A percentile compares a stretch with the other conserved stretches of the same genome.
phyloP scores from a whole-genome alignment of 139 green algal species.

The Yamagishiella unicocca region DNA sequence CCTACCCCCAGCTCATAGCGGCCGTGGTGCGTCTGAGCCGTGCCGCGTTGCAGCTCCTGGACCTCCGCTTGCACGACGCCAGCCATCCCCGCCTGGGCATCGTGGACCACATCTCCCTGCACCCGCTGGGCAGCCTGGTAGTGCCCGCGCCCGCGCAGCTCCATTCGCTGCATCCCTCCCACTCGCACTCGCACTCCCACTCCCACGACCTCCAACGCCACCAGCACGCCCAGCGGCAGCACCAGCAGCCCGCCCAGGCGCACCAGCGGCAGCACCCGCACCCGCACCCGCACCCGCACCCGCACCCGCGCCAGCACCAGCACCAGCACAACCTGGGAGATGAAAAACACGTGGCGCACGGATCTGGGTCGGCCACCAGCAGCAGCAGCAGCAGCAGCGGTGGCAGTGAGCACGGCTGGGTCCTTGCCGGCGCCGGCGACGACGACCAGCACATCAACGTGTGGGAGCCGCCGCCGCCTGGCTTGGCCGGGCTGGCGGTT shows the following conservation, averaged over 20 bases:
- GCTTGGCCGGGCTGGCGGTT: not conserved
- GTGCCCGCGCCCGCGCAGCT: not conserved
- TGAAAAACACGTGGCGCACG: no score
- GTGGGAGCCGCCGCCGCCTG: constrained; percentile 24
- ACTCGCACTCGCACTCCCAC: not conserved
- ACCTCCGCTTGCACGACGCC: constrained; percentile 75
- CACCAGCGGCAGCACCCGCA: not conserved
- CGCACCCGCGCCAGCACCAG: not conserved
- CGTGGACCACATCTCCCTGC: constrained; percentile 84
- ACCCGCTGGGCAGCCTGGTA: constrained; percentile 67
- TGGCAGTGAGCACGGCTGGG: not conserved
- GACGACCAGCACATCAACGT: not conserved
- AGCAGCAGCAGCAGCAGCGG: not conserved
- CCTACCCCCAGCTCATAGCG: constrained; percentile 48
- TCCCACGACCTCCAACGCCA: not conserved
- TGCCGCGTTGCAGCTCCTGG: constrained; percentile 66
- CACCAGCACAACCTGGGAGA: not conserved
- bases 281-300: not conserved
- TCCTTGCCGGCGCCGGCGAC: not conserved
- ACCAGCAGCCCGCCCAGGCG: not conserved
- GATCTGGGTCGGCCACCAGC: not conserved
- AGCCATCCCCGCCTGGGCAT: constrained; percentile 83
- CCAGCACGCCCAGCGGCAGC: not conserved
- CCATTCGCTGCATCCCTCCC: not conserved
- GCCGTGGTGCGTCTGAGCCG: constrained; percentile 55